These are phyloP conservation scores for Epicoccum nigrum DNA, from an alignment of 2,329 filamentous ascomycete genomes.

Conservation along the genomic window DNA sequence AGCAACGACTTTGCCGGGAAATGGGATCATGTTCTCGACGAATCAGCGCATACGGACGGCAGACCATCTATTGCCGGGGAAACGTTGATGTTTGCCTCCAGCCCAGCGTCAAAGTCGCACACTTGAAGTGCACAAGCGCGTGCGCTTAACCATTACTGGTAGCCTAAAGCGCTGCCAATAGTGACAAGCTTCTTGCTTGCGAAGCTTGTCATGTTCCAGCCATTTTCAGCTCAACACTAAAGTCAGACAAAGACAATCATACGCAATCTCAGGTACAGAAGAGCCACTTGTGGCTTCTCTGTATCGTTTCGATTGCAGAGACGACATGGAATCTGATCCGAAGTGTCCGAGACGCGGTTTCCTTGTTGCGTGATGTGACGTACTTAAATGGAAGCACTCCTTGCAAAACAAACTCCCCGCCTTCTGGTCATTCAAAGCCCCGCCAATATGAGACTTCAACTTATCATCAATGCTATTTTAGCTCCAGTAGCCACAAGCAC, in stretches of 20 bases:
- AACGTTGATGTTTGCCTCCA: too few relatives aligned
- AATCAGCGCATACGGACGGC: not conserved
- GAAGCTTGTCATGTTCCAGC: not conserved
- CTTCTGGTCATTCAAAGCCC: not conserved
- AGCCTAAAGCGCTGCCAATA: not conserved
- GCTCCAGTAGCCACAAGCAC: not conserved
- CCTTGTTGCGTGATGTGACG: too few relatives aligned
- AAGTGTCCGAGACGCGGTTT: too few relatives aligned
- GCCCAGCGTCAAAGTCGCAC: too few relatives aligned
- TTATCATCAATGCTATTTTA: not conserved
- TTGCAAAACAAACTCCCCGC: not conserved
- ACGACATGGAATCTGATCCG: too few relatives aligned
- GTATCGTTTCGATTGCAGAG: not conserved
- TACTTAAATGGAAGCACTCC: not conserved
- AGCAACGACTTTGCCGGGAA: too few relatives aligned
- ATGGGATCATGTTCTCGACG: too few relatives aligned
- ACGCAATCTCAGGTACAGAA: not conserved
- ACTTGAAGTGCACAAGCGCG: not conserved
- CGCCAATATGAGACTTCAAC: not conserved
- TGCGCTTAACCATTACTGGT: not conserved
- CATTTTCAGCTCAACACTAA: not conserved
- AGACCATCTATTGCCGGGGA: too few relatives aligned
- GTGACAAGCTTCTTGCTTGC: not conserved
- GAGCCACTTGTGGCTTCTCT: not conserved
- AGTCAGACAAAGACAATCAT: not conserved